These are phyloP conservation scores for Xylariaceae sp. DNA, from an alignment of 2,329 filamentous ascomycete species.

Conservation along the genomic window DNA sequence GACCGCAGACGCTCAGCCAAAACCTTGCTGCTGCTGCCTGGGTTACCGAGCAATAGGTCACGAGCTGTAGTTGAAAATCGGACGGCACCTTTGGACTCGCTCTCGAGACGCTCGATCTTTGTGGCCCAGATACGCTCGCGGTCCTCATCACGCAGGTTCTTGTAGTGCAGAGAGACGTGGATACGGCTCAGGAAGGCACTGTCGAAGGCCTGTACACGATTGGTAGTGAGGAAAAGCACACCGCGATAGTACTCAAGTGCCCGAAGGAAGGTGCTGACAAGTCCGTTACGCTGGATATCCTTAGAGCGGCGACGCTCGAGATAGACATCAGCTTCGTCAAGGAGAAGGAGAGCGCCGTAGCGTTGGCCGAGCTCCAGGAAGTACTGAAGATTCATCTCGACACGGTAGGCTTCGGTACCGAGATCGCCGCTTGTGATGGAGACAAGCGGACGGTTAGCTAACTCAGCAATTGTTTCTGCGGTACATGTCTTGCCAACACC, in stretches of 20 bases:
- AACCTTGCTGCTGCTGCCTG: conserved; percentile 27
- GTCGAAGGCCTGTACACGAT: conserved; percentile 45
- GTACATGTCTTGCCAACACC: conserved; percentile 56
- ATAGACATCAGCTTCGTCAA: conserved; percentile 61
- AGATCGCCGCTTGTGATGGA: conserved; percentile 49
- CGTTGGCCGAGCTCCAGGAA: conserved; percentile 47
- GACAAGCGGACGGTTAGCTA: conserved; percentile 47
- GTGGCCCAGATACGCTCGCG: conserved; percentile 43
- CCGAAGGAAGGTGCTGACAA: conserved; percentile 47
- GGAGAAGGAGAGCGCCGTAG: conserved; percentile 48
- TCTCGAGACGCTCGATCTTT: conserved; percentile 42
- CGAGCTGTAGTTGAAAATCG: conserved; percentile 37
- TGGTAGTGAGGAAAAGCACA: conserved; percentile 48
- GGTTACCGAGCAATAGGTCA: conserved; percentile 36
- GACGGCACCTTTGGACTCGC: conserved; percentile 36
- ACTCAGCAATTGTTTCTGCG: conserved; percentile 52
- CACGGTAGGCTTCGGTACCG: conserved; percentile 33
- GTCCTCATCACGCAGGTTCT: conserved; percentile 38
- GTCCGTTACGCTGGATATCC: conserved; percentile 43
- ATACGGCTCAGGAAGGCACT: conserved; percentile 45
- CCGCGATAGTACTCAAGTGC: conserved; percentile 49
- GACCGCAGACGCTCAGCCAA: conserved; percentile 22
- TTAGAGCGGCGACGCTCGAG: conserved; percentile 46
- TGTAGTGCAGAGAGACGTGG: conserved; percentile 46
- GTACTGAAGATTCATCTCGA: conserved; percentile 43